A percentile compares a stretch with the other conserved stretches of the same genome.
Evolutionary conservation across 345 rosid species (phyloP).

Genomic region (Nephelium lappaceum): DNA sequence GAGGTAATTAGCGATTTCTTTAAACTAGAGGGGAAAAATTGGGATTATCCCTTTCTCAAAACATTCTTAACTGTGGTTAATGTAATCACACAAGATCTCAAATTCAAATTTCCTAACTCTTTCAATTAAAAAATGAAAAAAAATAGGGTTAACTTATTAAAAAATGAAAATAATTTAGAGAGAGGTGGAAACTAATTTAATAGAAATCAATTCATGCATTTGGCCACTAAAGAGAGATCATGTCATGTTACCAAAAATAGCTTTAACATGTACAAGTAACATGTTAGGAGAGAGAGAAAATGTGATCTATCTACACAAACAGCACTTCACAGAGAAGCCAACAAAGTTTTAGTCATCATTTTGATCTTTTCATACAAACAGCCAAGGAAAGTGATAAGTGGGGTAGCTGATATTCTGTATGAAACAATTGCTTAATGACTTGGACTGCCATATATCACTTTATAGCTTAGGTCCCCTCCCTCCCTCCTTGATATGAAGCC

Average conservation of each 20-base stretch:
- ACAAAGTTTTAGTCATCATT: neutral
- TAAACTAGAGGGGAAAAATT: too few species aligned
- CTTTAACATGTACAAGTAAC: neutral
- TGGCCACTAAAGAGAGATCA: neutral
- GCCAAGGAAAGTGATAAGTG: constrained; percentile 22
- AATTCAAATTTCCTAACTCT: too few species aligned
- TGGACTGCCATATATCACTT: neutral
- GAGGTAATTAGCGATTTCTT: too few species aligned
- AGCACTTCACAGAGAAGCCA: neutral
- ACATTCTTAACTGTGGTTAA: too few species aligned
- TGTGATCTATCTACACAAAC: neutral
- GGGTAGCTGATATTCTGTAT: constrained; percentile 9
- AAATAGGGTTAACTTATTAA: too few species aligned
- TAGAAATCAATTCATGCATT: neutral
- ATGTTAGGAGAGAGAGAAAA: neutral
- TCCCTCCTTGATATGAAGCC: neutral
- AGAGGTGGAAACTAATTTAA: neutral
- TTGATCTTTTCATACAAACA: neutral
- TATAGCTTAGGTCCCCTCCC: neutral
- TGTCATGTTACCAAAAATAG: neutral
- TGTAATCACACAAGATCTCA: too few species aligned
- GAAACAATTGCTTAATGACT: constrained; percentile 6
- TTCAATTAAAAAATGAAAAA: too few species aligned
- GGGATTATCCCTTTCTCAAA: too few species aligned
- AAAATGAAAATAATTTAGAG: neutral